These are phyloP conservation scores for Leishmania mexicana DNA, from an alignment of 208 protist genomes.

Conservation along the genomic window DNA sequence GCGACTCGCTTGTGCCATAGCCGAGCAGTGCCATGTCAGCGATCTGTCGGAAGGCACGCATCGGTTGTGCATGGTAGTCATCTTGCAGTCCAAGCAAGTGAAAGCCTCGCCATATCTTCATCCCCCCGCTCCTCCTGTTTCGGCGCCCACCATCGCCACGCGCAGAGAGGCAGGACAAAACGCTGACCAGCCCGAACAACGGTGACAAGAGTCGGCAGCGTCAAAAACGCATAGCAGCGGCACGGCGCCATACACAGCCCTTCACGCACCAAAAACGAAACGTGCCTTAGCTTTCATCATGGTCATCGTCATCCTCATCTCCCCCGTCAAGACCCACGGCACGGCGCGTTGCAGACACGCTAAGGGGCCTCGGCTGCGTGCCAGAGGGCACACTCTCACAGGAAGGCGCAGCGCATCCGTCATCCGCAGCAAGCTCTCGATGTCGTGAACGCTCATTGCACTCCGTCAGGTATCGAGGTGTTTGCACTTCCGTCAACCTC, in stretches of 20 bases:
- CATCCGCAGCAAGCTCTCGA: neutral
- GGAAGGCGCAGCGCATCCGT: neutral
- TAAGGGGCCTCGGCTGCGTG: neutral
- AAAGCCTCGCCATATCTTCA: neutral
- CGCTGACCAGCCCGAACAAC: neutral
- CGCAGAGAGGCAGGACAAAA: neutral
- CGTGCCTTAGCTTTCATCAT: neutral
- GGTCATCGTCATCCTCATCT: constrained; percentile 21
- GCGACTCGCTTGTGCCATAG: neutral
- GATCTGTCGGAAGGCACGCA: neutral
- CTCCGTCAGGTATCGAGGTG: constrained; percentile 19
- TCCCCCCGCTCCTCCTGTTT: neutral
- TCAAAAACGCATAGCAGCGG: neutral
- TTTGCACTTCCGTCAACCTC: constrained; percentile 25
- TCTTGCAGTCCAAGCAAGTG: neutral
- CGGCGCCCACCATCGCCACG: neutral
- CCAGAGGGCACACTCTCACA: too few species aligned
- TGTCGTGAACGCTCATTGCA: constrained; percentile 22
- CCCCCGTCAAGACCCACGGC: constrained; percentile 7
- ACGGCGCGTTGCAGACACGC: neutral
- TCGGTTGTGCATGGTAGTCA: neutral
- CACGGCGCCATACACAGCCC: neutral
- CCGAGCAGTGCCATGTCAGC: neutral
- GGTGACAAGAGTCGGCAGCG: neutral
- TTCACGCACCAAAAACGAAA: neutral